phyloP scores from a whole-genome alignment of 371 early-diverging fungal genomes.

The Capniomyces stellatus region DNA sequence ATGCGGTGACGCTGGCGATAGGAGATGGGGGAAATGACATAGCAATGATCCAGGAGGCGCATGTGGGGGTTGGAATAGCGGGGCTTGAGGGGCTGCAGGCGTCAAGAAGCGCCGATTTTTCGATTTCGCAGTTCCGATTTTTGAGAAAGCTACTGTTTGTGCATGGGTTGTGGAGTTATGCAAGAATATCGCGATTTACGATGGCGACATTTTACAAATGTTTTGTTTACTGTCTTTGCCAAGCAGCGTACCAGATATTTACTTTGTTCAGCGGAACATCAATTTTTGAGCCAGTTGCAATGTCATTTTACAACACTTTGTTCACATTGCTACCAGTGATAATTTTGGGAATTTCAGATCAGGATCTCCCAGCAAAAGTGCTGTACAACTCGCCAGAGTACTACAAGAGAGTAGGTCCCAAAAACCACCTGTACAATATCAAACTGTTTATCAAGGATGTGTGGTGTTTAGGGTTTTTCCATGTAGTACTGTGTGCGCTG shows the following conservation, averaged over 20 bases:
- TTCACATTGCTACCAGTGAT: constrained; percentile 66
- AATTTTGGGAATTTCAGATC: constrained; percentile 65
- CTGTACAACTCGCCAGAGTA: constrained; percentile 51
- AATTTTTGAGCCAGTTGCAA: constrained; percentile 57
- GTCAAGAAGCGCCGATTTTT: constrained; percentile 71
- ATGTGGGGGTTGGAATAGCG: constrained; percentile 71
- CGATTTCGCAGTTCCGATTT: constrained; percentile 61
- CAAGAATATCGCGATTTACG: constrained; percentile 47
- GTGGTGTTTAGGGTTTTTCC: constrained; percentile 24
- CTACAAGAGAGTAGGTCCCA: constrained; percentile 32
- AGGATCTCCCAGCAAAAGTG: constrained; percentile 45
- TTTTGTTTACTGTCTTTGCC: constrained; percentile 46
- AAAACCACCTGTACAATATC: constrained; percentile 22
- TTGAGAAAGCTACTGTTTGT: constrained; percentile 50
- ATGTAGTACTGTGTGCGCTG: constrained; percentile 25
- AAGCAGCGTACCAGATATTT: constrained; percentile 43
- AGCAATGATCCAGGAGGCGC: constrained; percentile 83
- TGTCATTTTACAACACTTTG: constrained; percentile 60
- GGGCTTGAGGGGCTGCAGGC: constrained; percentile 72
- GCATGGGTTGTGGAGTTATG: constrained; percentile 67
- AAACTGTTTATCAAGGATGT: constrained; percentile 18
- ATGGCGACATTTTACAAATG: constrained; percentile 71
- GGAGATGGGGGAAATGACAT: constrained; percentile 98
- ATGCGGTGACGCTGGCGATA: constrained; percentile 66
- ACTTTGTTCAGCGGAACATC: constrained; percentile 69